Evolutionary conservation across 352 stramenopile genomes (phyloP).

Genomic region (Globisporangium irregulare): DNA sequence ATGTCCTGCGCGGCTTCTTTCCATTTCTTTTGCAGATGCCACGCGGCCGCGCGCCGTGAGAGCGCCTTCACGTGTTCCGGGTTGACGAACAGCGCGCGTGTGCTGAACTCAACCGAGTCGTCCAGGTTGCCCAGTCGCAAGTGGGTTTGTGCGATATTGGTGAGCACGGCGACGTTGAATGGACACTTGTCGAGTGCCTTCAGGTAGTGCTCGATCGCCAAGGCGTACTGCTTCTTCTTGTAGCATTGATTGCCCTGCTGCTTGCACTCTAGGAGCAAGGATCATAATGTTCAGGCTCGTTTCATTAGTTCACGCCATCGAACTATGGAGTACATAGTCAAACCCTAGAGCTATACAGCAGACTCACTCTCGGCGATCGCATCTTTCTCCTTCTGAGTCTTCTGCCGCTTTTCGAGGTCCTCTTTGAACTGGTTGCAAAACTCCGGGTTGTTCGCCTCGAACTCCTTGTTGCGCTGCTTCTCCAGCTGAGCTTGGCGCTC

Average conservation of each 20-base stretch:
- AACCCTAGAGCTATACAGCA: not conserved
- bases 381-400: conserved; percentile 49
- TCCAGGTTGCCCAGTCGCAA: conserved; percentile 46
- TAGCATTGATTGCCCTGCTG: conserved; percentile 56
- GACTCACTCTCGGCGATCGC: conserved; percentile 45
- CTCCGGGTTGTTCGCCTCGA: conserved; percentile 72
- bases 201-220: conserved; percentile 66
- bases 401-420: conserved; percentile 60
- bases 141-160: conserved; percentile 70
- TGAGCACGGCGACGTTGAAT: conserved; percentile 58
- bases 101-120: conserved; percentile 69
- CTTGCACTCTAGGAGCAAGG: conserved; percentile 42
- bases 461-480: conserved; percentile 64
- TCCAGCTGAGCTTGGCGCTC: conserved; percentile 51
- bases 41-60: conserved; percentile 52
- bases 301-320: not conserved
- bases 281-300: conserved; percentile 19
- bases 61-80: conserved; percentile 65
- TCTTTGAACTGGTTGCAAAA: conserved; percentile 81
- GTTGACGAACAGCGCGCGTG: conserved; percentile 56
- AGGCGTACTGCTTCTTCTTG: conserved; percentile 51
- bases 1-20: conserved; percentile 54
- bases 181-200: conserved; percentile 53
- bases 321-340: not conserved
- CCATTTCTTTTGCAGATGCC: conserved; percentile 47